Percentiles rank a stretch among this genome's conserved stretches.
phyloP scores from a whole-genome alignment of 805 yeast genomes.

The Candida incommunis region DNA sequence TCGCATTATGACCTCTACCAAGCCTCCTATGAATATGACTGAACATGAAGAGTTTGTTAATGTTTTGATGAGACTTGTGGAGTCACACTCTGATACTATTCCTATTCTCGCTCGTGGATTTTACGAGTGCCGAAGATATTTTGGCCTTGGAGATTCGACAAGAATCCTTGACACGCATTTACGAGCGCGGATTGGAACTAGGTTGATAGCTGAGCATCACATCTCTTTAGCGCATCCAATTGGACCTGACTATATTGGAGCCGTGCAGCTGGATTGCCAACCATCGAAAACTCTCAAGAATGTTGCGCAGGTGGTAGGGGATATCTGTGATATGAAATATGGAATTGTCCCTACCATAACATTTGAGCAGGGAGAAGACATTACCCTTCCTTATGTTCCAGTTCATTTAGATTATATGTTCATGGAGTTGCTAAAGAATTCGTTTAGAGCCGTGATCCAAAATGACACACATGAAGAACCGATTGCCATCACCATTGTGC shows the following conservation, averaged over 20 bases:
- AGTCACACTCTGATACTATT: slow-evolving; percentile 72
- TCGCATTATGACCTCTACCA: slow-evolving; percentile 31
- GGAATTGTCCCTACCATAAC: slow-evolving; percentile 54
- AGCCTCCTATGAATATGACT: slow-evolving; percentile 31
- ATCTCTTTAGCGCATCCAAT: slow-evolving; percentile 40
- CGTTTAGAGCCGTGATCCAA: slow-evolving; percentile 81
- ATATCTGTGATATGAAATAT: slow-evolving; percentile 69
- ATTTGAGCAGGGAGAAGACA: slow-evolving; percentile 42
- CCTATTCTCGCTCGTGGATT: slow-evolving; percentile 75
- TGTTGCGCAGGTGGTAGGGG: slow-evolving; percentile 65
- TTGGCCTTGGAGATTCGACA: slow-evolving; percentile 36
- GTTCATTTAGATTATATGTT: slow-evolving; percentile 78
- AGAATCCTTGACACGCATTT: slow-evolving; percentile 62
- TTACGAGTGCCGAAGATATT: slow-evolving; percentile 40
- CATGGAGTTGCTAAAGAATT: slow-evolving; percentile 76
- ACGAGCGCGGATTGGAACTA: slow-evolving; percentile 73
- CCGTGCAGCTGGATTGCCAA: slow-evolving; percentile 49
- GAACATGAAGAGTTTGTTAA: slow-evolving; percentile 41
- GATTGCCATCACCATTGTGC: slow-evolving; percentile 34
- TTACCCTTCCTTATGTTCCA: slow-evolving; percentile 70
- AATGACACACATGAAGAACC: slow-evolving; percentile 29
- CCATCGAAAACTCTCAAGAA: slow-evolving; percentile 49
- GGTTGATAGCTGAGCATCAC: slow-evolving; percentile 78
- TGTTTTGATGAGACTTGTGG: slow-evolving; percentile 45
- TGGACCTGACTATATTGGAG: slow-evolving; percentile 40